Evolutionary conservation across 106 monocot genomes (phyloP), one percentile per base, ranked within the genome.

Genomic region (Posidonia australis): DNA sequence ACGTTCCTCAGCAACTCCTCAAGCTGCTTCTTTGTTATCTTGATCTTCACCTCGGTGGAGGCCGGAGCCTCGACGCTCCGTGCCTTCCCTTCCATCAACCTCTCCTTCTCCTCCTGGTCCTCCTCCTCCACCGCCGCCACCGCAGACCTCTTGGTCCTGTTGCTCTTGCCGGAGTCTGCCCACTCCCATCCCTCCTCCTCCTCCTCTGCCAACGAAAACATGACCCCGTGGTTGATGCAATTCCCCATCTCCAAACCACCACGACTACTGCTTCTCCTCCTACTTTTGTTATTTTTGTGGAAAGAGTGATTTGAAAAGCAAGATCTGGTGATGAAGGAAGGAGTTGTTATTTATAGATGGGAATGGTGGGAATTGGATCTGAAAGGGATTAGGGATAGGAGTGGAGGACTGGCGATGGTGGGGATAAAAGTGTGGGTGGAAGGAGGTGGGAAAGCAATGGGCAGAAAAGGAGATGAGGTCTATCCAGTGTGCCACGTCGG

Each of bases 21-120:
- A 51, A 84, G 69, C 30, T 80, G 80, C 52, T 80, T 84, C 74
- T 68, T 77, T 13, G 69, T 74, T 18, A 84, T 77, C 58, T 74
- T 70, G 66, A 84, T 77, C 74, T 70, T 77, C 51, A 84, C 67
- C 74, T 67, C 67, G 0, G 67, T 64, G 0, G 43, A 21, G 1
- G 46, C 36, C 36, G 36, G 5, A 36, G 36, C 36, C 36, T 2
- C 2, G 36, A 7, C 36, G 2, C 5, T 2, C 36, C 5, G 28
- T n/a, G 20, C 21, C 28, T 25, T 22, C 49, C 51, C 28, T 24
- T 43, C 7, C 63, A 20, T n/a, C n/a, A 2, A 14, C 61, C 5
- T 13, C 52, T 9, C 64, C 62, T 28, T 24, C 43, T 21, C 53
- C 26, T 1, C 0, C 46, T 44, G n/a, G n/a, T n/a, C n/a, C 36